phyloP scores from a whole-genome alignment of 2,329 filamentous ascomycete species.

The Arthrobotrys pseudoclavata region DNA sequence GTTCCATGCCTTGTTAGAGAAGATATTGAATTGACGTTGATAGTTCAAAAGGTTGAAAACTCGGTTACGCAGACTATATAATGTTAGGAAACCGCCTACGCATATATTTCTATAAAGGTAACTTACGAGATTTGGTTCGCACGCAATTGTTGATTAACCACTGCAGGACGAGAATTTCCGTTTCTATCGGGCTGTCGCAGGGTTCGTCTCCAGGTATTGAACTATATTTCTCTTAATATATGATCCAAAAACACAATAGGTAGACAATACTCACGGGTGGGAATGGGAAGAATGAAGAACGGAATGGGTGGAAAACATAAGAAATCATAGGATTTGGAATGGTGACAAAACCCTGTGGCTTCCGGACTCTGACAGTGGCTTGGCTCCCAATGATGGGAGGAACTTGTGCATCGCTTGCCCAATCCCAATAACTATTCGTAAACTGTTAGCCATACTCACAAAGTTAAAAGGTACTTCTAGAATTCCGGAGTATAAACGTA shows the following conservation, averaged over 20 bases:
- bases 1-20: conserved; percentile 59
- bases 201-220: conserved; percentile 41
- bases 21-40: conserved; percentile 42
- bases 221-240: conserved; percentile 31
- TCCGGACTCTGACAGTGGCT: conserved; percentile 35
- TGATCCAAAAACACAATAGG: not conserved
- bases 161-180: conserved; percentile 39
- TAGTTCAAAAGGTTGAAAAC: conserved; percentile 54
- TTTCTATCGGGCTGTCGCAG: conserved; percentile 39
- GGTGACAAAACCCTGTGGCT: conserved; percentile 52
- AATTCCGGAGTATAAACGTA: conserved; percentile 4
- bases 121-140: conserved; percentile 51
- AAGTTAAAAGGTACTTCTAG: not conserved
- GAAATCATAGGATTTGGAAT: conserved; percentile 46
- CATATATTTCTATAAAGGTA: not conserved
- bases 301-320: conserved; percentile 53
- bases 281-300: conserved; percentile 36
- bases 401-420: conserved; percentile 48
- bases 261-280: conserved; percentile 28
- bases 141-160: conserved; percentile 40
- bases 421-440: conserved; percentile 51
- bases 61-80: conserved; percentile 46
- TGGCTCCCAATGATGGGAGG: conserved; percentile 39
- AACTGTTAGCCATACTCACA: not conserved
- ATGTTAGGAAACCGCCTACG: not conserved